phyloP scores from a whole-genome alignment of 441 rosid species.

The Biscutella laevigata region DNA sequence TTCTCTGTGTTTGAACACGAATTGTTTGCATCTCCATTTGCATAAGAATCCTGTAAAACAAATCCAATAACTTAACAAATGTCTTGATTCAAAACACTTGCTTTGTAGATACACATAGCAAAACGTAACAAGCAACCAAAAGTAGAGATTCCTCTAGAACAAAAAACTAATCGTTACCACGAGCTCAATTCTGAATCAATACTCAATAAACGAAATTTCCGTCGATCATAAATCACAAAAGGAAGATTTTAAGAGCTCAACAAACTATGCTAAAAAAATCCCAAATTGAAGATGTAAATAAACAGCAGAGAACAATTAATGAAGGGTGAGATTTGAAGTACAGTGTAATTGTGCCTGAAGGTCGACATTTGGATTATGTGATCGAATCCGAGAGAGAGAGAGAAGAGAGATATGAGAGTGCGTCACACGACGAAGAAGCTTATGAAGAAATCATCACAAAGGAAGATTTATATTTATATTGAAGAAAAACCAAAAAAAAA shows the following conservation, averaged over 20 bases:
- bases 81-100: background rate
- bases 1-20: conserved; percentile 40
- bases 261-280: background rate
- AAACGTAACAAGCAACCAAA: background rate
- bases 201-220: background rate
- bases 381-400: conserved; percentile 6
- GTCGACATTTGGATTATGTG: conserved; percentile 40
- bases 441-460: background rate
- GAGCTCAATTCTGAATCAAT: background rate
- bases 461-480: too few species aligned
- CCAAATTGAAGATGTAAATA: conserved; percentile 3
- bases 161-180: too few species aligned
- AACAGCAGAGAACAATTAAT: background rate
- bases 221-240: conserved; percentile 1
- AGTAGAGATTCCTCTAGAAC: background rate
- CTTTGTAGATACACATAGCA: background rate
- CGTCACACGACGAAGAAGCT: conserved; percentile 16
- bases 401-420: conserved; percentile 7
- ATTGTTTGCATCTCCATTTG: conserved; percentile 42
- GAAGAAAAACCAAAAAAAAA: too few species aligned
- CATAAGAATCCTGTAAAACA: conserved; percentile 38
- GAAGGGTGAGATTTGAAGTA: conserved; percentile 28
- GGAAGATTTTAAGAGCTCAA: background rate
- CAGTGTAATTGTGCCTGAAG: conserved; percentile 46
- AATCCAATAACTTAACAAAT: background rate